Conservation (phyloP, 108 stramenopile species). For the Epithemia pelagica region DNA sequence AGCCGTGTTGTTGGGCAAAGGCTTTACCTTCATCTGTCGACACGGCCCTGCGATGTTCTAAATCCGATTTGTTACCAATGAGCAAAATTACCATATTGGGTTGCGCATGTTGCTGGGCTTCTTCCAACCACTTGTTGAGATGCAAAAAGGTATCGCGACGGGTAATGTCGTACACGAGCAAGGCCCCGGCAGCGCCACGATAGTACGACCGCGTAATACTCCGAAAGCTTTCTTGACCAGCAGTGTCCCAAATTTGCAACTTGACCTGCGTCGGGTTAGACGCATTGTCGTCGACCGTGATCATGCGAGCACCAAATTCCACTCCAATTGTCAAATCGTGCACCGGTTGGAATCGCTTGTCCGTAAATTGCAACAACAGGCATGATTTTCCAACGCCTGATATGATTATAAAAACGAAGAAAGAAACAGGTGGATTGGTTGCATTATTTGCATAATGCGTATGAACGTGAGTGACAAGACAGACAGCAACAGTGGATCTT, state of each 20-base stretch:
- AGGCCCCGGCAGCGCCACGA: conserved; percentile 97
- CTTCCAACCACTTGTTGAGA: conserved; percentile 96
- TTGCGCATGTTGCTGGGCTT: conserved; percentile 95
- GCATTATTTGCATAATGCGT: background rate
- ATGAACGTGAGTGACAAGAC: background rate
- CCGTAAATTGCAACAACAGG: conserved; percentile 98
- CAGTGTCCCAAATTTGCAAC: conserved; percentile 87
- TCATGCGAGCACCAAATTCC: conserved; percentile 98
- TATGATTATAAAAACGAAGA: conserved; percentile 7
- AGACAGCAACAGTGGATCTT: background rate
- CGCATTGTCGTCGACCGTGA: conserved; percentile 66
- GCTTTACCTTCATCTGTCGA: conserved; percentile 83
- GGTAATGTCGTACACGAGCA: conserved; percentile 99
- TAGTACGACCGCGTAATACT: conserved; percentile 99
- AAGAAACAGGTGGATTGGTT: background rate
- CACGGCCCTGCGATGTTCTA: conserved; percentile 90
- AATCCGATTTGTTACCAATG: conserved; percentile 95
- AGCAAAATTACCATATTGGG: conserved; percentile 99
- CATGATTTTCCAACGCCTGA: conserved; percentile 99
- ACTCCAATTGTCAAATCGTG: conserved; percentile 99
- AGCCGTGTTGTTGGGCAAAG: conserved; percentile 95
- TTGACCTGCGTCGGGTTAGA: conserved; percentile 74
- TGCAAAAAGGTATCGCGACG: conserved; percentile 98
- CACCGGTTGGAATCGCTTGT: conserved; percentile 99
- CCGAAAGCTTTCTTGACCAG: conserved; percentile 97